Conservation (phyloP, 2,329 filamentous ascomycete genomes). For the Ploettnerulaceae sp. region DNA sequence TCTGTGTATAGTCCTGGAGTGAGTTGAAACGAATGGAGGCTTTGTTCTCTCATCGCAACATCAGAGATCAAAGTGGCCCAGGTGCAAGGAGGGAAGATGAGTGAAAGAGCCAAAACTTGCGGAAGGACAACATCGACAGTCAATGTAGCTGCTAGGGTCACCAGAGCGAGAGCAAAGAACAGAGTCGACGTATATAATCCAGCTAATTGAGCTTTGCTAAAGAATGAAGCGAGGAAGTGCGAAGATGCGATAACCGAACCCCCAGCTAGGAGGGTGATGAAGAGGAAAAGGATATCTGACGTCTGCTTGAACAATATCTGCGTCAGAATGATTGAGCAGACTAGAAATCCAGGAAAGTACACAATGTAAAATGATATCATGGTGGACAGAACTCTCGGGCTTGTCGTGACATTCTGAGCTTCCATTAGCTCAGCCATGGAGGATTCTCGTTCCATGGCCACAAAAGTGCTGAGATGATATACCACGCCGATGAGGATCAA, state of each 20-base stretch:
- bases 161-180: constrained; percentile 53
- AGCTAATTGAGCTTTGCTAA: constrained; percentile 58
- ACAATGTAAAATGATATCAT: constrained; percentile 24
- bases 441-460: constrained; percentile 27
- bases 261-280: constrained; percentile 23
- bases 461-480: constrained; percentile 27
- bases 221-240: constrained; percentile 53
- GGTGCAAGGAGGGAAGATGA: constrained; percentile 24
- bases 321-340: constrained; percentile 25
- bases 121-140: not conserved
- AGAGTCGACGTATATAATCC: constrained; percentile 58
- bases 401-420: constrained; percentile 25
- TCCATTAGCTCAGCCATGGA: constrained; percentile 27
- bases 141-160: constrained; percentile 47
- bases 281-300: constrained; percentile 26
- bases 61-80: constrained; percentile 26
- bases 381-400: constrained; percentile 25
- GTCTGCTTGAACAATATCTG: constrained; percentile 25
- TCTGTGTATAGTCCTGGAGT: constrained; percentile 34
- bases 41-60: constrained; percentile 23
- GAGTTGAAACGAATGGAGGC: constrained; percentile 43
- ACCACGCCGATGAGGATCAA: constrained; percentile 28
- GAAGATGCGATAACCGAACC: constrained; percentile 20
- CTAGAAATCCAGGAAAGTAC: constrained; percentile 27
- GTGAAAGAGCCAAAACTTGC: constrained; percentile 18